Conservation (phyloP, 441 rosid species). For the Aleurites moluccanus region DNA sequence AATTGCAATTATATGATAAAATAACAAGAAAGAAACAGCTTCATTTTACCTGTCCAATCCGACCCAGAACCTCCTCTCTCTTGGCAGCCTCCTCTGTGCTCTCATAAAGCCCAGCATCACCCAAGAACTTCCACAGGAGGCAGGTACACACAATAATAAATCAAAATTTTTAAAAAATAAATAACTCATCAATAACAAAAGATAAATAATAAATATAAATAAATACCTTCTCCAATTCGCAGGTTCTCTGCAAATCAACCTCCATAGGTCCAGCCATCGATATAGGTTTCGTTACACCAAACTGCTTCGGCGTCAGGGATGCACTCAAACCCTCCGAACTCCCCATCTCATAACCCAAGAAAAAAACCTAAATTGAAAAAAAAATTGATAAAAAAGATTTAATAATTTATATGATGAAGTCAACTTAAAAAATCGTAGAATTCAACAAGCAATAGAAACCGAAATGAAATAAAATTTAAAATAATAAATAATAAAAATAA, state of each 20-base stretch:
- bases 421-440: neutral
- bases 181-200: neutral
- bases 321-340: conserved; percentile 35
- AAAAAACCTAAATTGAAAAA: neutral
- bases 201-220: neutral
- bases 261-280: conserved; percentile 53
- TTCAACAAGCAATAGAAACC: neutral
- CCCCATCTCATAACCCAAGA: conserved; percentile 31
- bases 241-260: conserved; percentile 45
- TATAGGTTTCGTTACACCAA: conserved; percentile 56
- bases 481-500: neutral
- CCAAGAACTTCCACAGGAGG: conserved; percentile 41
- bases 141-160: neutral
- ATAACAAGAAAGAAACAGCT: neutral
- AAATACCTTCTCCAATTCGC: conserved; percentile 55
- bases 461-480: neutral
- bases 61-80: conserved; percentile 54
- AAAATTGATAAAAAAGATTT: neutral
- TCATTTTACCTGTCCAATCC: conserved; percentile 43
- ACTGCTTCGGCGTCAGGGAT: conserved; percentile 31
- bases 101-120: conserved; percentile 59
- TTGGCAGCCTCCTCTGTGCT: conserved; percentile 51
- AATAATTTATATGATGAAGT: too few species aligned
- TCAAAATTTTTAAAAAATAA: neutral
- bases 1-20: neutral